Percentiles rank a stretch among this genome's conserved stretches.
These are phyloP conservation scores for Rhizoclosmatium globosum DNA, from an alignment of 192 early-diverging fungal species.

Conservation along the genomic window DNA sequence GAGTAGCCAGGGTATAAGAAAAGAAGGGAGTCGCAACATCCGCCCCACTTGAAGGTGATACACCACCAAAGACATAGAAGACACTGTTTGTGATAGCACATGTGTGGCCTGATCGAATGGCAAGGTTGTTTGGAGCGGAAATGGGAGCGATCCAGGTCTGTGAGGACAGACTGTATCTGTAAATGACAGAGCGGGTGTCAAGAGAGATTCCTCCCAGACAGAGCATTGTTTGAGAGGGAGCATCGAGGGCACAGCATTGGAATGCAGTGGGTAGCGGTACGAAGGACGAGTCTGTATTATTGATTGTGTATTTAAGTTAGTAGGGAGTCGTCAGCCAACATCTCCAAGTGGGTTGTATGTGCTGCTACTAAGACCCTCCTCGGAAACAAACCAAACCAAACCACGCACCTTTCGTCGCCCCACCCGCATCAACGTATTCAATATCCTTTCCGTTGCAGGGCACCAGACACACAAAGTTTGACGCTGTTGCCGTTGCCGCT, in stretches of 20 bases:
- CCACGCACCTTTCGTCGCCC: background rate
- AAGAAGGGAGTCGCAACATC: constrained; percentile 14
- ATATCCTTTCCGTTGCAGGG: constrained; percentile 30
- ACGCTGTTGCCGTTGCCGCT: background rate
- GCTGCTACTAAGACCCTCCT: too few relatives aligned
- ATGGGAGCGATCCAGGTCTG: constrained; percentile 18
- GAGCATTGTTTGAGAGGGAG: constrained; percentile 9
- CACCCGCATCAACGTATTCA: constrained; percentile 24
- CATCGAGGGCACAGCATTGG: constrained; percentile 31
- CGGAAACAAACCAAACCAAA: background rate
- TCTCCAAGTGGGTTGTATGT: too few relatives aligned
- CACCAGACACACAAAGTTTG: constrained; percentile 22
- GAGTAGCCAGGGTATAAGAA: background rate
- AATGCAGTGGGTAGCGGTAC: constrained; percentile 11
- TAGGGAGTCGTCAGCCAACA: background rate
- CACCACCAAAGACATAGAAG: constrained; percentile 32
- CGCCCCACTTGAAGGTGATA: background rate
- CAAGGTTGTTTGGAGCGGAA: background rate
- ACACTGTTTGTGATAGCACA: constrained; percentile 3
- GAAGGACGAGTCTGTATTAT: constrained; percentile 2
- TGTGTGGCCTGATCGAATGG: constrained; percentile 18
- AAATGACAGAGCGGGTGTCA: constrained; percentile 11
- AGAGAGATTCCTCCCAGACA: constrained; percentile 20
- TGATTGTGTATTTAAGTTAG: background rate
- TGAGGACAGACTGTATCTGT: background rate